A percentile compares a stretch with the other conserved stretches of the same genome.
These are phyloP conservation scores for Neurospora sp. DNA, from an alignment of 495 filamentous ascomycete genomes.

Conservation along the genomic window DNA sequence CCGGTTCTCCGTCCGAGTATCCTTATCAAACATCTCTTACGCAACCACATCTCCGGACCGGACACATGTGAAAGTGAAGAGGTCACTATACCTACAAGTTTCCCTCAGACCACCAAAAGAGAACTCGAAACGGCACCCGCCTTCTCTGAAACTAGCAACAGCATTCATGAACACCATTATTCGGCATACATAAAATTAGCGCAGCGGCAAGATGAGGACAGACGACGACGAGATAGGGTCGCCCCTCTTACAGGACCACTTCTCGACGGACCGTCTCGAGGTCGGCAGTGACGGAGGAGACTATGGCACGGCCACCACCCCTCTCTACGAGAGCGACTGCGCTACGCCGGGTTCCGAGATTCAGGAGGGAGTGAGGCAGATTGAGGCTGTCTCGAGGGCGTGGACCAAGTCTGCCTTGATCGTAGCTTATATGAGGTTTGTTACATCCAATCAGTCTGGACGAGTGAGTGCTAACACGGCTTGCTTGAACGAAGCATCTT, in stretches of 20 bases:
- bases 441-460: background rate
- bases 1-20: background rate
- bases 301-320: background rate
- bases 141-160: background rate
- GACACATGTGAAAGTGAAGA: background rate
- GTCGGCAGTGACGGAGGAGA: background rate
- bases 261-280: background rate
- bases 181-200: background rate
- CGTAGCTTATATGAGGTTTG: constrained; percentile 36
- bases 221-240: background rate
- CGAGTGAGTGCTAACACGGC: background rate
- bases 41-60: background rate
- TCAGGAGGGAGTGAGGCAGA: constrained; percentile 33
- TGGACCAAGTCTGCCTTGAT: constrained; percentile 38
- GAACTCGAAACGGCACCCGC: background rate
- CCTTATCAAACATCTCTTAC: background rate
- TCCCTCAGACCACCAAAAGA: background rate
- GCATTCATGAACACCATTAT: background rate
- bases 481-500: constrained; percentile 14
- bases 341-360: constrained; percentile 3
- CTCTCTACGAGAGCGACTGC: background rate
- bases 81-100: background rate
- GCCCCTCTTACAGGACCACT: constrained; percentile 1
- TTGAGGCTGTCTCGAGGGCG: constrained; percentile 36
- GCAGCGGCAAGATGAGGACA: constrained; percentile 4